These are phyloP conservation scores for Pilobolus umbonatus DNA, from an alignment of 192 early-diverging fungal species.

Conservation along the genomic window DNA sequence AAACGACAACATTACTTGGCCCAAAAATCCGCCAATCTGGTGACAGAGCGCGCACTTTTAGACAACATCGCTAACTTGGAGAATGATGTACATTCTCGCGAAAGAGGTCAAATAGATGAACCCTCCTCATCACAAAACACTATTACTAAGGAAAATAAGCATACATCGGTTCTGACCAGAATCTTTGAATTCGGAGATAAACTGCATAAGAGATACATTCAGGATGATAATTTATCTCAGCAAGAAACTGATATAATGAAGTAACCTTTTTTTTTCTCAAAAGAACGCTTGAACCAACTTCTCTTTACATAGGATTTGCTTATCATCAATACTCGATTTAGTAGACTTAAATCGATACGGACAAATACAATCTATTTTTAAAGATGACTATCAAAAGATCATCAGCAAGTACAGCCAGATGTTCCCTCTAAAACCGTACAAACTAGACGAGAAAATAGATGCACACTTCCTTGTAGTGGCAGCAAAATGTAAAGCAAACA, in stretches of 20 bases:
- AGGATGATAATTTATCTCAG: neutral
- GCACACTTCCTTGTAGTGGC: conserved; percentile 6
- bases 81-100: conserved; percentile 6
- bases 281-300: conserved; percentile 9
- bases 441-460: conserved; percentile 2
- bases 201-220: conserved; percentile 4
- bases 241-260: conserved; percentile 6
- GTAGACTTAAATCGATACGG: conserved; percentile 6
- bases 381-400: conserved; percentile 6
- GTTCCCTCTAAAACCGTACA: conserved; percentile 5
- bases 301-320: neutral
- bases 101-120: conserved; percentile 6
- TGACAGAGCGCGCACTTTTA: conserved; percentile 7
- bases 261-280: conserved; percentile 9
- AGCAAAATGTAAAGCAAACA: conserved; percentile 7
- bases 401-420: neutral
- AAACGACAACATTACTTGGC: conserved; percentile 7
- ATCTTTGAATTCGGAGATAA: conserved; percentile 3
- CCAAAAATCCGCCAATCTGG: conserved; percentile 4
- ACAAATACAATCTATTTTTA: conserved; percentile 6
- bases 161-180: conserved; percentile 2
- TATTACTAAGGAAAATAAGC: conserved; percentile 2
- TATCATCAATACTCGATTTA: conserved; percentile 1
- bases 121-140: conserved; percentile 6
- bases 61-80: conserved; percentile 1